Evolutionary conservation across 2,329 filamentous ascomycete species (phyloP).

Genomic region (Talaromyces islandicus): DNA sequence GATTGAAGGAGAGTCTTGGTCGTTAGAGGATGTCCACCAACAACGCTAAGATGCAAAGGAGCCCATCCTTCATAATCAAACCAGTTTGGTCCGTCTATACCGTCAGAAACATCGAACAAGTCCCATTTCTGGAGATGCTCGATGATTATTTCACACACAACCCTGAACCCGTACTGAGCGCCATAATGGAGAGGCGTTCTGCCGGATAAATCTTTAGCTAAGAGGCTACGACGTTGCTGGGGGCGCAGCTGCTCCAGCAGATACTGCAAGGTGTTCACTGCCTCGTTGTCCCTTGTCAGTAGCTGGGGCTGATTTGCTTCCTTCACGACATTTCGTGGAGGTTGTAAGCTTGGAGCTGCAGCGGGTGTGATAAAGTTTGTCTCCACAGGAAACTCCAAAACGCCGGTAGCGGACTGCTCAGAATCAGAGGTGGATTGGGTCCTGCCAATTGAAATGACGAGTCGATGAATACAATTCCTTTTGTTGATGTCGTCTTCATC

Average conservation of each 20-base stretch:
- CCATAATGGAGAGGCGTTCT: conserved; percentile 87
- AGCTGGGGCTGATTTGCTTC: conserved; percentile 59
- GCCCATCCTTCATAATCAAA: conserved; percentile 89
- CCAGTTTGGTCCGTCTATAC: conserved; percentile 83
- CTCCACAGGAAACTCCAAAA: conserved; percentile 46
- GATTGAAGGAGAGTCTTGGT: conserved; percentile 74
- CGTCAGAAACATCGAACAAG: conserved; percentile 75
- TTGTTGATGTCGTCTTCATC: conserved; percentile 90
- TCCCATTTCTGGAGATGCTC: conserved; percentile 83
- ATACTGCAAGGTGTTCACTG: conserved; percentile 60
- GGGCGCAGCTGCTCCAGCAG: conserved; percentile 63
- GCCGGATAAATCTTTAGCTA: conserved; percentile 68
- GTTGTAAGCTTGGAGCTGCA: conserved; percentile 58
- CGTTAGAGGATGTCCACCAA: conserved; percentile 82
- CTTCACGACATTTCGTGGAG: conserved; percentile 57
- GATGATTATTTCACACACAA: conserved; percentile 84
- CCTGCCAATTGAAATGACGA: conserved; percentile 87
- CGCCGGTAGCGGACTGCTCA: conserved; percentile 49
- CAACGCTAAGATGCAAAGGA: conserved; percentile 85
- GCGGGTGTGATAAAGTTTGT: conserved; percentile 75
- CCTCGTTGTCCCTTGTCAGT: conserved; percentile 64
- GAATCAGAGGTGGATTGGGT: conserved; percentile 53
- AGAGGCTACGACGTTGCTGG: conserved; percentile 62
- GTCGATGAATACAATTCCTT: conserved; percentile 85
- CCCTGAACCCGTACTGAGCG: conserved; percentile 87